Percentiles rank a stretch among this genome's conserved stretches.
phyloP scores from a whole-genome alignment of 148 eudicot species.

The Beta vulgaris region DNA sequence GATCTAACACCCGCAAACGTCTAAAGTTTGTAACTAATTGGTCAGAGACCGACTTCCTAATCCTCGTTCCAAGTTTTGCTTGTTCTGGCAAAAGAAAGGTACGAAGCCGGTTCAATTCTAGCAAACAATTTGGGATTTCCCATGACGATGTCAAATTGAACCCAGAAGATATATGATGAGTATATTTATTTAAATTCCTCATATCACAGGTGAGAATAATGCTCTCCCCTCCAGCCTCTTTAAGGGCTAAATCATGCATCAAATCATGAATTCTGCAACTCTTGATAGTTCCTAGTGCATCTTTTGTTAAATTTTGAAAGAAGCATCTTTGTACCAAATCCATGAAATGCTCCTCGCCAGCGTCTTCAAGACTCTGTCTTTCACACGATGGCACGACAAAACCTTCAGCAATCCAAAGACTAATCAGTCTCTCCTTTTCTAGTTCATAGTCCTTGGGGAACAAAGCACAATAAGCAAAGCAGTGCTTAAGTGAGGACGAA shows the following conservation, averaged over 20 bases:
- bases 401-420: constrained; percentile 41
- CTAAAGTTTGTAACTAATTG: constrained; percentile 15
- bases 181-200: constrained; percentile 3
- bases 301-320: constrained; percentile 35
- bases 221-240: constrained; percentile 21
- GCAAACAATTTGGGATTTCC: constrained; percentile 1
- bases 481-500: constrained; percentile 29
- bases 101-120: constrained; percentile 8
- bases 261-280: constrained; percentile 18
- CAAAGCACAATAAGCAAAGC: constrained; percentile 47
- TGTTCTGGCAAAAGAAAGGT: constrained; percentile 29
- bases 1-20: constrained; percentile 32
- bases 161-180: constrained; percentile 19
- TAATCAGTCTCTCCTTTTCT: constrained; percentile 20
- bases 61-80: constrained; percentile 8
- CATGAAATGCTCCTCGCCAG: constrained; percentile 29
- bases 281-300: constrained; percentile 2
- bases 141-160: constrained; percentile 9
- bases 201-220: constrained; percentile 6
- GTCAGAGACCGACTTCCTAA: constrained; percentile 12
- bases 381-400: constrained; percentile 7
- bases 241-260: constrained; percentile 22
- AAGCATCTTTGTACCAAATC: constrained; percentile 30
- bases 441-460: constrained; percentile 36
- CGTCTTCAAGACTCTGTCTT: constrained; percentile 22